Evolutionary conservation across 768 basidiomycete species (phyloP), one percentile per base, ranked within the genome.

Genomic region (Tylopilus plumbeoviolaceoides): DNA sequence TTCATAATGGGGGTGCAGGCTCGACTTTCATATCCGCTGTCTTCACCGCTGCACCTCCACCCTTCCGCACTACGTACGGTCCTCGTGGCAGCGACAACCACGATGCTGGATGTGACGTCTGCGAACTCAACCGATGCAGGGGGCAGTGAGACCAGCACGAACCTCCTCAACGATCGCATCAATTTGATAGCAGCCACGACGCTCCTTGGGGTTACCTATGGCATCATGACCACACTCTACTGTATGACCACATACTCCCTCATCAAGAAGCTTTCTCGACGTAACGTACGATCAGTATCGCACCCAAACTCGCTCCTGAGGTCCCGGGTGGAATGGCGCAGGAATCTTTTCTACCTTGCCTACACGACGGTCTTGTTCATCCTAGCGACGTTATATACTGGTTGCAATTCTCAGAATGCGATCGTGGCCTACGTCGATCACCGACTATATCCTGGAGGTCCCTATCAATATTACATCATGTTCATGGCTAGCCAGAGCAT

Each of bases 361-460:
- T 72, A 67, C 46, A 63, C 69, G 18, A 48, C 56, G 17, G 39
- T 59, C 47, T 21, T 70, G 31, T 72, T 72, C 35, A 40, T 63
- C 23, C 45, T 69, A 10, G 65, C 47, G 38, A 65, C 65, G 7
- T 4, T 70, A 30, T 70, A 62, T 40, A 59, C 59, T n/a, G 56
- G 60, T 27, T 59, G 62, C 23, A 70, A 65, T 48, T 64, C 67
- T 35, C 63, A 61, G 41, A 59, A 60, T 8, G 59, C 71, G 8
- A 57, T 65, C 44, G 45, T 72, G 7, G 60, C 58, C 51, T 70
- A 62, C 46, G 57, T 70, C 39, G 55, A 70, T 10, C 65, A 72
- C 43, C 57, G 69, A 46, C 30, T 56, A 21, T 70, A 61, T 31
- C 57, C 57, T 1, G 63, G 54, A 28, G 68, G 68, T 11, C 65